Conservation (phyloP, 2,329 filamentous ascomycete genomes). For the Colletotrichum musae region DNA sequence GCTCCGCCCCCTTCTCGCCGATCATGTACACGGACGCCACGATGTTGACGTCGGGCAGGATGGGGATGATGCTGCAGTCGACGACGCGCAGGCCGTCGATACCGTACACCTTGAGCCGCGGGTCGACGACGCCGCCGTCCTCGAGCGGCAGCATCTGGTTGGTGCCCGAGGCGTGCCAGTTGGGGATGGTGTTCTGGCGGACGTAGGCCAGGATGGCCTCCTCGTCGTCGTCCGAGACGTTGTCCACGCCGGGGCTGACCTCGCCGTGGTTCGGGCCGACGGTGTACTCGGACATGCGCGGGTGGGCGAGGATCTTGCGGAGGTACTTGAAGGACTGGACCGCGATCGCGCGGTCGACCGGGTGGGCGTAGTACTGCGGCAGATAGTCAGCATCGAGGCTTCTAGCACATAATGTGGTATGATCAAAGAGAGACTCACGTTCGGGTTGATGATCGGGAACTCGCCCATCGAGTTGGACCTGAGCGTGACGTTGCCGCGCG, state of each 20-base stretch:
- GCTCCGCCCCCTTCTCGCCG: conserved; percentile 50
- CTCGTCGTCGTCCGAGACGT: conserved; percentile 44
- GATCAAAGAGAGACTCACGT: conserved; percentile 32
- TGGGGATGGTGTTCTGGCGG: conserved; percentile 48
- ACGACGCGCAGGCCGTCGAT: conserved; percentile 67
- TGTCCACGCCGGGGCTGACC: conserved; percentile 43
- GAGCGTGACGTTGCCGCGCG: conserved; percentile 44
- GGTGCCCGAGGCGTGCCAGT: conserved; percentile 64
- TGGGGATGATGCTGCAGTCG: conserved; percentile 62
- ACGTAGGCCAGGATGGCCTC: conserved; percentile 47
- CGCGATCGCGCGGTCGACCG: conserved; percentile 49
- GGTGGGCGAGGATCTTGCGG: conserved; percentile 48
- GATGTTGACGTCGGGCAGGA: conserved; percentile 56
- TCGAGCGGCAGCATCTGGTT: conserved; percentile 62
- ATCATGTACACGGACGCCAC: conserved; percentile 44
- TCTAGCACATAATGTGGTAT: not conserved
- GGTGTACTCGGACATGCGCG: conserved; percentile 45
- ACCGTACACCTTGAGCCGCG: conserved; percentile 64
- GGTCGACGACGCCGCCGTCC: conserved; percentile 41
- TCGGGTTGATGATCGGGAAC: conserved; percentile 45
- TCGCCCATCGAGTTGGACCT: conserved; percentile 43
- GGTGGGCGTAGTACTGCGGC: conserved; percentile 47
- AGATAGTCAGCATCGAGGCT: conserved; percentile 36
- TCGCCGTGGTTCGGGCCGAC: conserved; percentile 45
- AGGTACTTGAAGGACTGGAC: conserved; percentile 51